A percentile compares a stretch with the other conserved stretches of the same genome.
Evolutionary conservation across 805 yeast genomes (phyloP).

Genomic region (Ascoidea tarda): DNA sequence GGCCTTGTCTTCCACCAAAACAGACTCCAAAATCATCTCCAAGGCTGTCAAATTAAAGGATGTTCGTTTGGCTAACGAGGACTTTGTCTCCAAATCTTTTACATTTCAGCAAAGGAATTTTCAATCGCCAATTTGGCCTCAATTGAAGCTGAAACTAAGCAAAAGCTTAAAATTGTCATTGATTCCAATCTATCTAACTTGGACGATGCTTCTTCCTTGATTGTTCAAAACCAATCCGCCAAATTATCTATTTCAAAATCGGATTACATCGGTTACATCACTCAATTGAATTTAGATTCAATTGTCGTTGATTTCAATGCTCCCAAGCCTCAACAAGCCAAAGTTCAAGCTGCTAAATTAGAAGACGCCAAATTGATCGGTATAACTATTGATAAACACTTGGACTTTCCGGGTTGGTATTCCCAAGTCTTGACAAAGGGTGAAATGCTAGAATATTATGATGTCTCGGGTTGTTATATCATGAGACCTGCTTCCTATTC

Average conservation of each 20-base stretch:
- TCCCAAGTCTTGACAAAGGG: slow-evolving; percentile 92
- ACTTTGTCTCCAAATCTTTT: slow-evolving; percentile 53
- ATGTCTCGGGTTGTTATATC: slow-evolving; percentile 97
- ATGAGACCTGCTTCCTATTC: slow-evolving; percentile 90
- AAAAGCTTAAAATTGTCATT: slow-evolving; percentile 44
- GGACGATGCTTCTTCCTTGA: slow-evolving; percentile 23
- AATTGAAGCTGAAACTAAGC: slow-evolving; percentile 28
- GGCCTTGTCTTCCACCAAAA: slow-evolving; percentile 56
- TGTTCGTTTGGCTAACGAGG: slow-evolving; percentile 80
- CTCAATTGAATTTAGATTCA: slow-evolving; percentile 36
- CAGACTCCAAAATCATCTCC: slow-evolving; percentile 57
- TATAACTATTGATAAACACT: slow-evolving; percentile 84
- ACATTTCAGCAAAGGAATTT: slow-evolving; percentile 43
- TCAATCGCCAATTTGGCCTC: slow-evolving; percentile 34
- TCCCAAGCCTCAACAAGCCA: slow-evolving; percentile 22
- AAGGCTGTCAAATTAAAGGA: slow-evolving; percentile 60
- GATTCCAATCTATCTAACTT: slow-evolving; percentile 34
- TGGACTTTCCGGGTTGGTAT: slow-evolving; percentile 95
- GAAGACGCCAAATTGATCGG: slow-evolving; percentile 89
- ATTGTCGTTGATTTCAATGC: slow-evolving; percentile 39
- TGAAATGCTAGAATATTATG: slow-evolving; percentile 97
- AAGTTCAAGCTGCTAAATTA: slow-evolving; percentile 32
- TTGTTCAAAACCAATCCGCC: slow-evolving; percentile 36
- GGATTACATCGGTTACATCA: slow-evolving; percentile 30
- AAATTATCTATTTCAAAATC: slow-evolving; percentile 36